These are phyloP conservation scores for Pestalotiopsis sp. DNA, from an alignment of 2,329 filamentous ascomycete genomes.

Conservation along the genomic window DNA sequence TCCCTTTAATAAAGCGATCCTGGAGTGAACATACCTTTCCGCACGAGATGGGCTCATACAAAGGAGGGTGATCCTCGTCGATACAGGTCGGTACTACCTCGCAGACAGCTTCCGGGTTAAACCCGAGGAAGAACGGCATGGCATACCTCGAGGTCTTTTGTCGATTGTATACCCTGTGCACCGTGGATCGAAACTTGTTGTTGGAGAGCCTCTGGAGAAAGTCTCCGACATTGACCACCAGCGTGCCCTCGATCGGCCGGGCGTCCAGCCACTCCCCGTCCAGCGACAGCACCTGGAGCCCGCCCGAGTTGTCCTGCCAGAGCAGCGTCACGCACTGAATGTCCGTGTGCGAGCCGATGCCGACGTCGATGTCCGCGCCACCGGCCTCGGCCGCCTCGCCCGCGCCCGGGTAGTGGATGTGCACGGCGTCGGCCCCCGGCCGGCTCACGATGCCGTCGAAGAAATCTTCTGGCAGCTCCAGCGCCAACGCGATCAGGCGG, in stretches of 20 bases:
- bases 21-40: constrained; percentile 22
- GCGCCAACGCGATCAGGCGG: constrained; percentile 40
- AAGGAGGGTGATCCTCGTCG: constrained; percentile 18
- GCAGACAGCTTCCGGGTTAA: constrained; percentile 40
- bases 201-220: constrained; percentile 44
- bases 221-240: constrained; percentile 50
- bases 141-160: constrained; percentile 40
- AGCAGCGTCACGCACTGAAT: constrained; percentile 52
- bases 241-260: constrained; percentile 41
- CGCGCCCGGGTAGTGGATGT: constrained; percentile 43
- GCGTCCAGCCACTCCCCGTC: constrained; percentile 47
- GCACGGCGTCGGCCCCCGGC: constrained; percentile 28
- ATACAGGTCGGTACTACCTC: constrained; percentile 29
- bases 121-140: constrained; percentile 42
- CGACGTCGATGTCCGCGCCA: constrained; percentile 25
- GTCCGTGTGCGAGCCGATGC: constrained; percentile 50
- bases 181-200: constrained; percentile 30
- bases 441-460: constrained; percentile 38
- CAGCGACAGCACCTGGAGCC: constrained; percentile 48
- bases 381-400: constrained; percentile 21
- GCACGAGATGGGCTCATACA: constrained; percentile 20
- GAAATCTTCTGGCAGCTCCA: constrained; percentile 40
- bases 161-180: constrained; percentile 41
- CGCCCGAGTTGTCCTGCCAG: constrained; percentile 44
- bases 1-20: constrained; percentile 20